Evolutionary conservation across 768 basidiomycete genomes (phyloP).

Genomic region (Lentinula sp.): DNA sequence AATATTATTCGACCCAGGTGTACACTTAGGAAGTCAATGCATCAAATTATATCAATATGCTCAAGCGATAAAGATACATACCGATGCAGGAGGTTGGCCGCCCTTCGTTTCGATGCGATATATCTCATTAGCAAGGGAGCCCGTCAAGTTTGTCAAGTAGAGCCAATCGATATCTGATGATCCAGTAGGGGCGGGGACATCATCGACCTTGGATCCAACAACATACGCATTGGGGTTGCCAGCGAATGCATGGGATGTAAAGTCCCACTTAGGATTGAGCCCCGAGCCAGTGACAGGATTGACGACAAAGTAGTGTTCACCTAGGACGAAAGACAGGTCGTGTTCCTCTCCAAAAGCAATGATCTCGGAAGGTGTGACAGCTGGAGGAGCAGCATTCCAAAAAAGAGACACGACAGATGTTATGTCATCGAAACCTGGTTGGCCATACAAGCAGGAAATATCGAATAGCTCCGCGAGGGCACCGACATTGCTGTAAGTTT

Average conservation of each 20-base stretch:
- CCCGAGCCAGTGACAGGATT: slow-evolving; percentile 37
- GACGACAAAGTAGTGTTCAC: slow-evolving; percentile 54
- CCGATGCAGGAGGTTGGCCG: slow-evolving; percentile 49
- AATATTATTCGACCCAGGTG: slow-evolving; percentile 3
- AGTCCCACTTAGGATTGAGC: slow-evolving; percentile 50
- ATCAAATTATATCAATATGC: not conserved
- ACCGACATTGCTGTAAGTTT: slow-evolving; percentile 32
- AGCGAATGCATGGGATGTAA: slow-evolving; percentile 32
- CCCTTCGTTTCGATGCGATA: slow-evolving; percentile 48
- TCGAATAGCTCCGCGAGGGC: slow-evolving; percentile 52
- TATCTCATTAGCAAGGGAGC: slow-evolving; percentile 41
- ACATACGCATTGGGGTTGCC: slow-evolving; percentile 42
- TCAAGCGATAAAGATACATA: slow-evolving; percentile 14
- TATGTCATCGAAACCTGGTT: slow-evolving; percentile 18
- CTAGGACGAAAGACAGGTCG: slow-evolving; percentile 16
- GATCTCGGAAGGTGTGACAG: not conserved
- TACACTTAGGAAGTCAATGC: not conserved
- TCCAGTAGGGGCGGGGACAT: slow-evolving; percentile 35
- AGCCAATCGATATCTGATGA: slow-evolving; percentile 51
- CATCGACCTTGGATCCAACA: slow-evolving; percentile 35
- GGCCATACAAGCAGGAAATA: slow-evolving; percentile 38
- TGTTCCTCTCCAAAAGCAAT: slow-evolving; percentile 3
- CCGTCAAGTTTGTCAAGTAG: slow-evolving; percentile 30
- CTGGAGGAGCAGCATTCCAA: slow-evolving; percentile 14
- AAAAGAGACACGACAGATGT: slow-evolving; percentile 9